Evolutionary conservation across 2,329 filamentous ascomycete genomes (phyloP), one percentile per base, ranked within the genome.

Genomic region (Neocatenulostroma microsporum): DNA sequence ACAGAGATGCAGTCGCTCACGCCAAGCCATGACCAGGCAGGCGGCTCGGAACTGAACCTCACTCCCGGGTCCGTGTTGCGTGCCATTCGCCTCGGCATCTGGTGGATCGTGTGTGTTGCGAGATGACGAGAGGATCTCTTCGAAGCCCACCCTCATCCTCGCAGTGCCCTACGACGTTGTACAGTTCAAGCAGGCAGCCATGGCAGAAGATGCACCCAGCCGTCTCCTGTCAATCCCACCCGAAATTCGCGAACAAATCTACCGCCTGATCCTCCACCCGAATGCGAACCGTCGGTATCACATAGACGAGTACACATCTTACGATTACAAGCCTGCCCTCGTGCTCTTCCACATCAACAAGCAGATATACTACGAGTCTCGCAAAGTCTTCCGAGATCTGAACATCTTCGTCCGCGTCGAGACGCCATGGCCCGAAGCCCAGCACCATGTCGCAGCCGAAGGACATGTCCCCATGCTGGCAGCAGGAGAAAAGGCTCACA

Each of bases 381-480:
- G 60, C 33, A 60, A 57, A 25, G 55, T 73, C 30, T 73, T 72
- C 56, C 60, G 61, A 37, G 49, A 63, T n/a, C 58, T 69, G 25
- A 71, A 71, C 42, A 50, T 60, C 15, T 74, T 73, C 48, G 57
- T 68, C 5, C 54, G 60, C 28, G 57, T 71, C 36, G 61, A 63
- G 28, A 69, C 67, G 18, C 67, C 71, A 30, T 69, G 64, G 62
- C 52, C 55, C 13, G 65, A 72, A 33, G 62, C 66, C 5, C 57
- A 62, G 33, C 54, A 66, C 11, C 68, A 74, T 47, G 67, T 74
- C 29, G 58, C 61, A 13, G 45, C 60, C 15, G 63, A 72, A 45
- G 70, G 70, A 17, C 63, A 69, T 34, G 68, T 73, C 3, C 68
- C 69, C 2, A 66, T 73, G 32, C 48, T 75, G 2, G 56, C 61